Evolutionary conservation across 73 alveolate species (phyloP), one percentile per base, ranked within the genome.

Genomic region (Paramecium caudatum): DNA sequence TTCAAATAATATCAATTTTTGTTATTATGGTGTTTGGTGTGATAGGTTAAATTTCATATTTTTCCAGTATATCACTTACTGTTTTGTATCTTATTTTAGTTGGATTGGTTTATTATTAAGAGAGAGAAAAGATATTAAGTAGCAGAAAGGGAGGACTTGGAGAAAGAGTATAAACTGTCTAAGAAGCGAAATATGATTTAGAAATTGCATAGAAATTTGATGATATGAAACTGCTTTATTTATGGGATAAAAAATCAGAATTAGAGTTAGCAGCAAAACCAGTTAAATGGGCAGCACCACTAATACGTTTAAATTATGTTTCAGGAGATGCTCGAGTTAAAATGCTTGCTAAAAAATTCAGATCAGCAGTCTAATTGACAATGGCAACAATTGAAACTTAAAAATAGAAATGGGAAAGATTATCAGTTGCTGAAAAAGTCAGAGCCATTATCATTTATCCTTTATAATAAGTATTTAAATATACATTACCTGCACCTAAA

Each of bases 11-110:
- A 17, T 74, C 88, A 5, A 39, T 74, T 41, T 39, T 74, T 74
- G 69, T 74, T 4, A 74, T 74, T 4, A 74, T 39, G 88, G 19
- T 74, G 7, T 74, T 74, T 45, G 88, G 69, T 39, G 88, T 74
- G 17, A 21, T 74, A 7, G 88, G 88, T 3, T 23, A 74, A 74
- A 74, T 74, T 17, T 74, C 88, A 3, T 30, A 27, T 16, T 74
- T 74, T 25, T 74, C 88, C 1, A 45, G 69, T 8, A 36, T 74
- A 2, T 12, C 25, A 39, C 32, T 74, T 10, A 41, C 68, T 1
- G 21, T 74, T 41, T 17, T 39, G 43, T 74, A 74, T 41, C 19
- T 74, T 16, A 6, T 74, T 21, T 12, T 74, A 37, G 68, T 74
- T 41, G 36, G n/a, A 3, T 25, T 74, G 3, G 88, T 74, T 5